These are phyloP conservation scores for Fraxinus velutina DNA, from an alignment of 305 asterid species.

Conservation along the genomic window DNA sequence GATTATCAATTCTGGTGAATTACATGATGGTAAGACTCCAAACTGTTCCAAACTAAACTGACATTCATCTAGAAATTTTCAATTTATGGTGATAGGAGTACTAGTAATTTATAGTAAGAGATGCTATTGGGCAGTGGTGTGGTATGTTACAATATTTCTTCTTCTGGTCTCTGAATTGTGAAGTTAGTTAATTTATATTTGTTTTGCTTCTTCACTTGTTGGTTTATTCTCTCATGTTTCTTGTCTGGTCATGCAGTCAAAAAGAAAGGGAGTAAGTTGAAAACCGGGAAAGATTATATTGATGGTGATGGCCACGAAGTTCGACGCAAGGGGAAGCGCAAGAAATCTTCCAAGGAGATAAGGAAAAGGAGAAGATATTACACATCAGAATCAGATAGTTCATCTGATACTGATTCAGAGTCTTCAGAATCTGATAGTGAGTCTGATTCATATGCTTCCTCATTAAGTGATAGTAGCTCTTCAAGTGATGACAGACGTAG, in stretches of 20 bases:
- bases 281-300: constrained; percentile 40
- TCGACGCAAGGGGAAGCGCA: constrained; percentile 69
- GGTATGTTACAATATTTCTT: background rate
- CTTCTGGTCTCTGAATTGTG: background rate
- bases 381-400: constrained; percentile 79
- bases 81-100: background rate
- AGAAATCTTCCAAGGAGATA: constrained; percentile 62
- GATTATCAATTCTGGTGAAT: constrained; percentile 83
- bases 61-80: background rate
- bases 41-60: background rate
- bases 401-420: constrained; percentile 62
- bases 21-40: constrained; percentile 57
- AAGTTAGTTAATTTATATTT: background rate
- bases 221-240: constrained; percentile 8
- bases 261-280: constrained; percentile 47
- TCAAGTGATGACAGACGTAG: constrained; percentile 78
- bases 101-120: background rate
- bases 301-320: constrained; percentile 45
- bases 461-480: constrained; percentile 75
- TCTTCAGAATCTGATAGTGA: constrained; percentile 80
- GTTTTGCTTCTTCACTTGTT: background rate
- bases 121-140: background rate
- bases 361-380: constrained; percentile 72
- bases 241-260: constrained; percentile 36
- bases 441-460: constrained; percentile 56